Evolutionary conservation across 1,284 basidiomycete species (phyloP), one percentile per base, ranked within the genome.

Genomic region (Takashimella koratensis): DNA sequence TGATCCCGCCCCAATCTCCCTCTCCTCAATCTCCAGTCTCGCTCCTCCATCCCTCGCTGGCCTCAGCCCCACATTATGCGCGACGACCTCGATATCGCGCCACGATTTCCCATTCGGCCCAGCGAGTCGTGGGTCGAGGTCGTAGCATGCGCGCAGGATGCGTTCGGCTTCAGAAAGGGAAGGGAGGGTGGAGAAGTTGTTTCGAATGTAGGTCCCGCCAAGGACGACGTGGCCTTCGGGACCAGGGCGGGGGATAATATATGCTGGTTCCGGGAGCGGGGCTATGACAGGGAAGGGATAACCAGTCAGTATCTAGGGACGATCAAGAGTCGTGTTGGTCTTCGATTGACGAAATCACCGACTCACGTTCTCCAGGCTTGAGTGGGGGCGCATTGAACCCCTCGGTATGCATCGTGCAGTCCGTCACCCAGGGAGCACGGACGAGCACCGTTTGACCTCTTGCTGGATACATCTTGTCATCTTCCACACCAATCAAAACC

Each of bases 41-140:
- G 86, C 76, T 0, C 87, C 87, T 20, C 83, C 84, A 25, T 78
- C 79, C 47, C 88, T 77, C 1, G 77, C 82, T 1, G 88, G 88
- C 5, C 88, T 77, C 26, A 89, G 73, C 0, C 87, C 88, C 52
- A 84, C 84, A 58, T 83, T 83, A 68, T 84, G 82, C 12, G 71
- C 70, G 30, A 83, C 65, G 25, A 86, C 75, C 50, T 79, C 79
- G 45, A 78, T 76, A 20, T 74, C 73, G 24, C 50, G 42, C 69
- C 70, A 71, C 16, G 53, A 48, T 47, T 41, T 57, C 36, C 52
- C 71, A 43, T 64, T 56, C 20, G 53, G 58, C 20, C 53, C 64
- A 53, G 68, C 69, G 42, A 77, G 65, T n/a, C 54, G 58, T 8
- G 75, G 75, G 48, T 71, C 71, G 43, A 76, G 59, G n/a, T 57